A percentile compares a stretch with the other conserved stretches of the same genome.
phyloP scores from a whole-genome alignment of 2,329 filamentous ascomycete genomes.

The Ampelomyces quisqualis region DNA sequence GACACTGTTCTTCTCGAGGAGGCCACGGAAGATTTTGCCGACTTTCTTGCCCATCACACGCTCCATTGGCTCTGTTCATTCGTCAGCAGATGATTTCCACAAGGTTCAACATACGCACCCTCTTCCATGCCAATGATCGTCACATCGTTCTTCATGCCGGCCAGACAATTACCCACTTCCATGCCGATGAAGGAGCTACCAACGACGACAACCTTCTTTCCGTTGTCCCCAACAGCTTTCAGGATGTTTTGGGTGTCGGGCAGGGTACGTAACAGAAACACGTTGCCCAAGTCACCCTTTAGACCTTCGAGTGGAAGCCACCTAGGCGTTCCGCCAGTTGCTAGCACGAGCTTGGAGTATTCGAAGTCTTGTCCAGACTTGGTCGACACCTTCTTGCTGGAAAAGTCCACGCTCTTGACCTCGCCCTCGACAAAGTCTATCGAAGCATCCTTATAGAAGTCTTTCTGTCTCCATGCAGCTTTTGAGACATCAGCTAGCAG shows the following conservation, averaged over 20 bases:
- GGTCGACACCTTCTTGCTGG: slow-evolving; percentile 70
- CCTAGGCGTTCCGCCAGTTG: slow-evolving; percentile 79
- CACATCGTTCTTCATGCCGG: slow-evolving; percentile 76
- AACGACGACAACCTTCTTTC: slow-evolving; percentile 90
- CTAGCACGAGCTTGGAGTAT: slow-evolving; percentile 88
- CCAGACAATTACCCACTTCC: slow-evolving; percentile 84
- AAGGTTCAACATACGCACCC: slow-evolving; percentile 16
- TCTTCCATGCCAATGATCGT: slow-evolving; percentile 87
- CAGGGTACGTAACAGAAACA: slow-evolving; percentile 81
- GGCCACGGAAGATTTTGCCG: slow-evolving; percentile 75
- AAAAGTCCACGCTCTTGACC: slow-evolving; percentile 76
- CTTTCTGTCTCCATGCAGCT: slow-evolving; percentile 71
- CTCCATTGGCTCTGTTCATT: slow-evolving; percentile 66
- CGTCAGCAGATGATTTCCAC: slow-evolving; percentile 10
- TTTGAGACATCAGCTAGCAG: slow-evolving; percentile 79
- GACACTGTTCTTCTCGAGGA: slow-evolving; percentile 81
- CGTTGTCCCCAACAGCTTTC: slow-evolving; percentile 71
- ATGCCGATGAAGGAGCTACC: slow-evolving; percentile 97
- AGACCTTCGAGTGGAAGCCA: slow-evolving; percentile 79
- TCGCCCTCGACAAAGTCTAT: slow-evolving; percentile 59
- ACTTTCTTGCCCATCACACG: slow-evolving; percentile 80
- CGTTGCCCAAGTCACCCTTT: slow-evolving; percentile 75
- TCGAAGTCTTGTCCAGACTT: slow-evolving; percentile 67
- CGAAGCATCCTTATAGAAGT: slow-evolving; percentile 69
- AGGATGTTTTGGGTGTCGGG: slow-evolving; percentile 76